Evolutionary conservation across 129 eudicot genomes (phyloP).

Genomic region (Flaveria sonorensis): DNA sequence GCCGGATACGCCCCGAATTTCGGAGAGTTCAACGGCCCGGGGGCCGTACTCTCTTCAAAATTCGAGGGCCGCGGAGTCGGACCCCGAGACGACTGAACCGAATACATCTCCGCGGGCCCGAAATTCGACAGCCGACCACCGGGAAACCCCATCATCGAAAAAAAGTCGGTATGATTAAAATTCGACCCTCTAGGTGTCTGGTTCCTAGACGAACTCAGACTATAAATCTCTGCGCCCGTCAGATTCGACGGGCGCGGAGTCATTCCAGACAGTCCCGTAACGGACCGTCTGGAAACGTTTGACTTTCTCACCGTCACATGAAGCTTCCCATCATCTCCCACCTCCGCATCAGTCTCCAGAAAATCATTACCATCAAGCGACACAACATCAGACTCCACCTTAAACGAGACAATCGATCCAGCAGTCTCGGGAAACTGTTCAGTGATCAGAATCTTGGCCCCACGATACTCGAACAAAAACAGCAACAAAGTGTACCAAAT

Average conservation of each 20-base stretch:
- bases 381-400: constrained; percentile 89
- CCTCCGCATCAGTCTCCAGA: constrained; percentile 7
- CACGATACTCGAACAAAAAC: constrained; percentile 79
- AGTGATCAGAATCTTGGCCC: constrained; percentile 76
- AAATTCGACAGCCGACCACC: constrained; percentile 83
- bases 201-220: constrained; percentile 16
- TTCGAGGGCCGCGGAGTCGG: constrained; percentile 88
- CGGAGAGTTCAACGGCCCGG: constrained; percentile 56
- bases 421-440: constrained; percentile 96
- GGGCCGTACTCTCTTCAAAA: constrained; percentile 75
- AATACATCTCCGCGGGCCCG: constrained; percentile 77
- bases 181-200: constrained; percentile 3
- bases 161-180: constrained; percentile 25
- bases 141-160: constrained; percentile 90
- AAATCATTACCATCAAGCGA: constrained; percentile 81
- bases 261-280: constrained; percentile 29
- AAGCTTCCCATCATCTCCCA: constrained; percentile 15
- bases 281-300: constrained; percentile 26
- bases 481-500: constrained; percentile 82
- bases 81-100: constrained; percentile 85
- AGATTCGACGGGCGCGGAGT: constrained; percentile 66
- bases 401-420: constrained; percentile 77
- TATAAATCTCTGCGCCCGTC: constrained; percentile 7
- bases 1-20: constrained; percentile 80
- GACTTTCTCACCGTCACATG: constrained; percentile 14